Percentiles rank a stretch among this genome's conserved stretches.
Evolutionary conservation across 2,329 filamentous ascomycete species (phyloP).

Genomic region (Immersiporthe knoxdaviesiana): DNA sequence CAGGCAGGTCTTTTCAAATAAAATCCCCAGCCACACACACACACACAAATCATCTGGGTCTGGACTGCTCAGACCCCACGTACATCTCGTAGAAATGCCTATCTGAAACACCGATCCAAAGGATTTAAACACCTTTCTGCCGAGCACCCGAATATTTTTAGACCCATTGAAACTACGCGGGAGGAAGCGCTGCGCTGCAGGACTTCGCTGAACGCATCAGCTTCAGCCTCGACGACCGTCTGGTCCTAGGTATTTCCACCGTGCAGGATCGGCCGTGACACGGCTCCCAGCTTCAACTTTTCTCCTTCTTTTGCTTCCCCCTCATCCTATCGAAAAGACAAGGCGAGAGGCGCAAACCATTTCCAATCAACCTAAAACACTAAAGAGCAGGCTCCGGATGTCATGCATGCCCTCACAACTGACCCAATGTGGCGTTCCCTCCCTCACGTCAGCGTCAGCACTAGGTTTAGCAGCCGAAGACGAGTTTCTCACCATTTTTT

Average conservation of each 20-base stretch:
- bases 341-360: neutral
- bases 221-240: neutral
- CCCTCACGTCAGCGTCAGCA: slow-evolving; percentile 10
- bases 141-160: slow-evolving; percentile 12
- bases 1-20: neutral
- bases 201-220: neutral
- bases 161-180: neutral
- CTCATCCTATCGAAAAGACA: neutral
- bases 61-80: neutral
- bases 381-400: neutral
- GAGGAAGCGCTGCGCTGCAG: slow-evolving; percentile 3
- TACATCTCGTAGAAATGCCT: neutral
- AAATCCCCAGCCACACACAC: slow-evolving; percentile 1
- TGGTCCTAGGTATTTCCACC: neutral
- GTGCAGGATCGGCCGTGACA: neutral
- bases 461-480: neutral
- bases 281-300: too few relatives aligned
- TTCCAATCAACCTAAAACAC: neutral
- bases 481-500: neutral
- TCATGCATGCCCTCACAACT: neutral
- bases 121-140: slow-evolving; percentile 3
- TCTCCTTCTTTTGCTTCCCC: neutral
- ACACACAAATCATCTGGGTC: neutral
- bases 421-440: neutral
- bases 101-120: slow-evolving; percentile 5